Evolutionary conservation across 2,329 filamentous ascomycete genomes (phyloP).

Genomic region (Sporothrix protearum): DNA sequence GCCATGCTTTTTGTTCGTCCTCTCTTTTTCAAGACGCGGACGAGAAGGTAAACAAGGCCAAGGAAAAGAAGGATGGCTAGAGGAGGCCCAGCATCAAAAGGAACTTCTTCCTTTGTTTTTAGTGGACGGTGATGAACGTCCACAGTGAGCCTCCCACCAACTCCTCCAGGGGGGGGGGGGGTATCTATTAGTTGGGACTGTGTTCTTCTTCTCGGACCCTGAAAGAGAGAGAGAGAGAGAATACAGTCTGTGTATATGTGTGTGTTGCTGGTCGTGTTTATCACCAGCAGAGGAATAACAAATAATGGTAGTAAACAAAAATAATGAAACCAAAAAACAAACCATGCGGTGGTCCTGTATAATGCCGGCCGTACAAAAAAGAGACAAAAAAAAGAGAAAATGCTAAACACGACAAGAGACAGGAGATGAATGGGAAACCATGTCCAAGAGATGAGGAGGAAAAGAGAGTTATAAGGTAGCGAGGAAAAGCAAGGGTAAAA

Average conservation of each 20-base stretch:
- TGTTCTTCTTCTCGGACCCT: not conserved
- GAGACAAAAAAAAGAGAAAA: not conserved
- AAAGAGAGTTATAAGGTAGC: not conserved
- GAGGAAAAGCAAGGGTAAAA: not conserved
- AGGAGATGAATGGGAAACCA: not conserved
- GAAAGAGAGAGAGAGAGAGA: not conserved
- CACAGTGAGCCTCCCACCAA: conserved; percentile 1
- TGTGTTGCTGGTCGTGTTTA: not conserved
- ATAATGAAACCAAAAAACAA: not conserved
- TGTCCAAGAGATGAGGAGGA: not conserved
- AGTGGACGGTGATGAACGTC: not conserved
- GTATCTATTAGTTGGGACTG: conserved; percentile 14
- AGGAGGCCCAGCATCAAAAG: not conserved
- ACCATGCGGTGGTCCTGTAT: conserved; percentile 5
- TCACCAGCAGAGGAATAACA: not conserved
- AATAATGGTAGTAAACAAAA: not conserved
- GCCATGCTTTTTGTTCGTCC: not conserved
- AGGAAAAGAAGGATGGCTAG: not conserved
- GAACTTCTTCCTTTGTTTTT: not conserved
- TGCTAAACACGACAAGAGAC: not conserved
- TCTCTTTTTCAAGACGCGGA: not conserved
- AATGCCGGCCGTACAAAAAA: not conserved
- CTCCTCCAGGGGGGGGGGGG: conserved; percentile 1
- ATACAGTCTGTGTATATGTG: not conserved
- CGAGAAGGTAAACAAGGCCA: not conserved